Conservation (phyloP, 2,329 filamentous ascomycete species). For the Penicillium sp. region DNA sequence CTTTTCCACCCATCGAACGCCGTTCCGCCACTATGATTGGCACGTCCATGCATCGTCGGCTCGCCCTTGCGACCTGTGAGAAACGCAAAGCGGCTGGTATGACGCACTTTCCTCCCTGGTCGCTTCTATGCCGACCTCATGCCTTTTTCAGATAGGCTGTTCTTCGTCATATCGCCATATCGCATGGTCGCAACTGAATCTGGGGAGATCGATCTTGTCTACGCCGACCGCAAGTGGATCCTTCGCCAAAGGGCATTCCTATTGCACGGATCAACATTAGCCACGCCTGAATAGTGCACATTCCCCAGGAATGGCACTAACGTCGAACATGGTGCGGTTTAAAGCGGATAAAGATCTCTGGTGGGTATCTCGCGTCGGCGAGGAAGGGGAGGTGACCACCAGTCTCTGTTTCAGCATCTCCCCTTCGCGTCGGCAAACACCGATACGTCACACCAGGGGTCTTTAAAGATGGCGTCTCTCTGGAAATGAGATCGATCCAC, state of each 20-base stretch:
- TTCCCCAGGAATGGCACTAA: not conserved
- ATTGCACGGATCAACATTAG: no score
- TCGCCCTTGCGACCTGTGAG: constrained; percentile 14
- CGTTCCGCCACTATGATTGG: constrained; percentile 6
- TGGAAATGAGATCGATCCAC: not conserved
- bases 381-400: constrained; percentile 11
- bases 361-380: constrained; percentile 2
- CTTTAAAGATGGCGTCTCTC: no score
- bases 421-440: not conserved
- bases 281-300: no score
- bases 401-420: constrained; percentile 9
- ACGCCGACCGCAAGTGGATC: no score
- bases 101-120: no score
- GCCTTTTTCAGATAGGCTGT: no score
- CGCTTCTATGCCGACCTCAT: no score
- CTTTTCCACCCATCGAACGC: not conserved
- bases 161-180: no score
- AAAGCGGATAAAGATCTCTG: constrained; percentile 10
- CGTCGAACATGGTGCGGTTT: constrained; percentile 13
- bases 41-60: constrained; percentile 7
- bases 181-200: no score
- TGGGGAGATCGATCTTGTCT: no score
- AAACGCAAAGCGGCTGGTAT: constrained; percentile 7
- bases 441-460: constrained; percentile 3
- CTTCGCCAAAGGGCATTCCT: no score